Evolutionary conservation across 176 grass and related monocot genomes (phyloP), one percentile per base, ranked within the genome.

Genomic region (Thalia dealbata): DNA sequence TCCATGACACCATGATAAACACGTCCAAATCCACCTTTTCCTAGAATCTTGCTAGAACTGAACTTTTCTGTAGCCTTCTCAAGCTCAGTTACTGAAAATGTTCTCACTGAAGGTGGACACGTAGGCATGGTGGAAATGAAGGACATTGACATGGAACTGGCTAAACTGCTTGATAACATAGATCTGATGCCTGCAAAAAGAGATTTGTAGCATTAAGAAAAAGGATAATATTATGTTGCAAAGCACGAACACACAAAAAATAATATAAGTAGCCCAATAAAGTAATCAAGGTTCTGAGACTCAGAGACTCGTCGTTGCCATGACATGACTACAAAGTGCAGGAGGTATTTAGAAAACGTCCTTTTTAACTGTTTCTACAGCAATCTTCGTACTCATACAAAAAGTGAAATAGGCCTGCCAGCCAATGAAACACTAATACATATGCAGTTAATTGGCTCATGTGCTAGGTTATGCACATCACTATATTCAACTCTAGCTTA

Each of bases 1-100:
- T 86, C 81, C 83, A 93, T 73, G 16, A 60, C 86, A 48, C 90
- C 95, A 62, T 79, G 82, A 61, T 93, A 99, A 78, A 99, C 95
- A 78, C 85, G 56, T 69, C 95, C 95, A 50, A 99, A 99, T 16
- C 95, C 95, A 80, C 95, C 95, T 88, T 91, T 76, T 18, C 95
- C 95, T 71, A 99, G 61, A 80, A 99, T 66, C 74, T 81, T 76
- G 70, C 77, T 79, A 65, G 85, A 88, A 89, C 79, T 81, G 76
- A 99, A 99, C 81, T 75, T 71, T 75, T 88, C 79, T 19, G 95
- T 99, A 59, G 95, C 95, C 77, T 86, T 91, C 79, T 88, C 67
- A 64, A 99, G 87, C 64, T 99, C 90, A 3, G 73, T 52, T 58
- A 93, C 78, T 19, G 85, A 86, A 84, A 99, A 99, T 56, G 79